These are phyloP conservation scores for Leishmania gerbilli DNA, from an alignment of 208 protist genomes.

Conservation along the genomic window DNA sequence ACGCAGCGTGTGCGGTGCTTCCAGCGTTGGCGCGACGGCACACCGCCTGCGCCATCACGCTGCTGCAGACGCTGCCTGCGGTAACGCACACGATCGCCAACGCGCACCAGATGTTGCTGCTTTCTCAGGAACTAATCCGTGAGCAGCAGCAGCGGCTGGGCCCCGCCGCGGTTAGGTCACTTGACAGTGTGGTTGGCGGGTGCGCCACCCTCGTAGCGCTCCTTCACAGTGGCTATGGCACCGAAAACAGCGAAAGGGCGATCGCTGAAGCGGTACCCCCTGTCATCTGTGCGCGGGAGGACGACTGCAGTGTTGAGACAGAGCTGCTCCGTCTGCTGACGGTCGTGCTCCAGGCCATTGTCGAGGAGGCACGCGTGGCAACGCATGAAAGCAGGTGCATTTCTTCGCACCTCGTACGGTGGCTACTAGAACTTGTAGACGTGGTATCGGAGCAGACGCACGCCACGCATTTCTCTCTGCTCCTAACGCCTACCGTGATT, in stretches of 20 bases:
- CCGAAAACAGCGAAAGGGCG: not conserved
- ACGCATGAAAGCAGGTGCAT: not conserved
- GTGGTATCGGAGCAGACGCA: not conserved
- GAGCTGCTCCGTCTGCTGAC: not conserved
- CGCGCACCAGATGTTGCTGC: not conserved
- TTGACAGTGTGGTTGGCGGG: not conserved
- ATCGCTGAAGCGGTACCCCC: not conserved
- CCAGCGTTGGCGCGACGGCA: conserved; percentile 10
- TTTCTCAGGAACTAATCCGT: conserved; percentile 1
- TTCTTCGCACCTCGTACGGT: not conserved
- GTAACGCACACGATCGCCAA: not conserved
- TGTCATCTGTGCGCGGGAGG: not conserved
- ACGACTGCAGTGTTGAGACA: not conserved
- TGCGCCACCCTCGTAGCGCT: conserved; percentile 11
- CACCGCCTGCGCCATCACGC: conserved; percentile 4
- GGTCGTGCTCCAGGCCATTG: conserved; percentile 6
- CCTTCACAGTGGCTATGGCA: conserved; percentile 3
- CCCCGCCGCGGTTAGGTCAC: not conserved
- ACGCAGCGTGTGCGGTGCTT: not conserved
- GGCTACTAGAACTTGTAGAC: conserved; percentile 5
- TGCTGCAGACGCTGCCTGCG: not conserved
- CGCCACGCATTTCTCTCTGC: conserved; percentile 7
- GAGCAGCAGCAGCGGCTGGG: not conserved
- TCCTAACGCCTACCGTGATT: not conserved
- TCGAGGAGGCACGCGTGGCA: conserved; percentile 6